phyloP scores from a whole-genome alignment of 306 rosid species.

The Citrullus mucosospermus region DNA sequence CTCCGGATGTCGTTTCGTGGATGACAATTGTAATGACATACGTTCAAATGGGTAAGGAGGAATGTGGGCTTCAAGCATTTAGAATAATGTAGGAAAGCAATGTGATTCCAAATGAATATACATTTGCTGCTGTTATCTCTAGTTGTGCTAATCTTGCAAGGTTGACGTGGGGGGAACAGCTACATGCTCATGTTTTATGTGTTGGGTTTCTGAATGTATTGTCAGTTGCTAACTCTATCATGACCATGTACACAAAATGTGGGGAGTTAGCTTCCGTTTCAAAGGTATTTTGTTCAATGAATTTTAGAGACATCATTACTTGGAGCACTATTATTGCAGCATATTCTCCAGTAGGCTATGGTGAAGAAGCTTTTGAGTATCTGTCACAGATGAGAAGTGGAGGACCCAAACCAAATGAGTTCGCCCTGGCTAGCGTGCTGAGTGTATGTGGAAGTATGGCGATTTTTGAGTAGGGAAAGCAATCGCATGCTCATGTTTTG shows the following conservation, averaged over 20 bases:
- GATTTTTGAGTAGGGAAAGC: conserved; percentile 68
- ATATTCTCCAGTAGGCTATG: conserved; percentile 65
- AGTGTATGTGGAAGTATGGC: conserved; percentile 76
- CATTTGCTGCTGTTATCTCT: conserved; percentile 55
- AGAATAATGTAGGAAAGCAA: conserved; percentile 43
- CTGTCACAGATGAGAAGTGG: conserved; percentile 65
- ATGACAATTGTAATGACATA: conserved; percentile 42
- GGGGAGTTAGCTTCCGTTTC: conserved; percentile 52
- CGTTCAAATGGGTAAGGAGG: conserved; percentile 42
- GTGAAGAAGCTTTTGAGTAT: conserved; percentile 53
- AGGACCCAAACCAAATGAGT: conserved; percentile 60
- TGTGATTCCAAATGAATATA: conserved; percentile 57
- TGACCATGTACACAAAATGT: conserved; percentile 56
- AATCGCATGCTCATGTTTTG: conserved; percentile 57
- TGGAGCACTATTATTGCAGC: conserved; percentile 78
- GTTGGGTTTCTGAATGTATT: conserved; percentile 37
- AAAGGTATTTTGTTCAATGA: conserved; percentile 32
- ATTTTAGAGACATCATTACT: conserved; percentile 53
- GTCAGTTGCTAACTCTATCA: conserved; percentile 60
- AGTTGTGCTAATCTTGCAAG: conserved; percentile 50
- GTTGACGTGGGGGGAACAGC: conserved; percentile 49
- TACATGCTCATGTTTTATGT: conserved; percentile 43
- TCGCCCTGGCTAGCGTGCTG: conserved; percentile 53
- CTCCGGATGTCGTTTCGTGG: conserved; percentile 76
- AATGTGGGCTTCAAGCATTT: conserved; percentile 42